These are phyloP conservation scores for Primulina tabacum DNA, from an alignment of 257 asterid species.

Conservation along the genomic window DNA sequence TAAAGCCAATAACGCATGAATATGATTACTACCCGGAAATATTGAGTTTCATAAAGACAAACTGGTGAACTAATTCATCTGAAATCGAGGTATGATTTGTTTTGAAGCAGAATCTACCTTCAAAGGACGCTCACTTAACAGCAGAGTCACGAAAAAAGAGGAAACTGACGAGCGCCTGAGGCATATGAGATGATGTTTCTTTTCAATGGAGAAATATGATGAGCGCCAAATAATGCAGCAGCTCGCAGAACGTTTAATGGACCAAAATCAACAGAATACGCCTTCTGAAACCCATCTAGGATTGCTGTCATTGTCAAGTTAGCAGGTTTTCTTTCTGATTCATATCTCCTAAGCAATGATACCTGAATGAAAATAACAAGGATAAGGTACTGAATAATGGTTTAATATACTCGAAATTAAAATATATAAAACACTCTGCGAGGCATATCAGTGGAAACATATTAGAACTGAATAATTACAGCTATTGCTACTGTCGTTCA, in stretches of 20 bases:
- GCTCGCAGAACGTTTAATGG: slow-evolving; percentile 78
- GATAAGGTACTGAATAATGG: neutral
- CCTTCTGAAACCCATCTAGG: slow-evolving; percentile 93
- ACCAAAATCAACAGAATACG: slow-evolving; percentile 76
- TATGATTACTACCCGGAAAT: no score
- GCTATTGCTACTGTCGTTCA: neutral
- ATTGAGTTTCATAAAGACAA: no score
- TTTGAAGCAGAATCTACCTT: neutral
- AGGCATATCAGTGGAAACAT: no score
- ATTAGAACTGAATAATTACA: no score
- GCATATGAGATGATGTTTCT: slow-evolving; percentile 72
- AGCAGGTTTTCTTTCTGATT: slow-evolving; percentile 80
- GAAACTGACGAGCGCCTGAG: slow-evolving; percentile 70
- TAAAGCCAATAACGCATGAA: no score
- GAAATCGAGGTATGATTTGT: neutral
- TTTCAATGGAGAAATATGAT: slow-evolving; percentile 72
- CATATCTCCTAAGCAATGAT: slow-evolving; percentile 66
- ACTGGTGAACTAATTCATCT: no score
- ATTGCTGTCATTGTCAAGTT: slow-evolving; percentile 79
- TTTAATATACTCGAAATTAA: no score
- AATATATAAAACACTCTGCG: no score
- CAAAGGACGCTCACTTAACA: neutral
- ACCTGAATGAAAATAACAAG: slow-evolving; percentile 39
- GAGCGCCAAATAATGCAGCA: slow-evolving; percentile 86
- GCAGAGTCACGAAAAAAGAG: slow-evolving; percentile 53